Evolutionary conservation across 2,329 filamentous ascomycete genomes (phyloP).

Genomic region (Fusarium cyanostomum): DNA sequence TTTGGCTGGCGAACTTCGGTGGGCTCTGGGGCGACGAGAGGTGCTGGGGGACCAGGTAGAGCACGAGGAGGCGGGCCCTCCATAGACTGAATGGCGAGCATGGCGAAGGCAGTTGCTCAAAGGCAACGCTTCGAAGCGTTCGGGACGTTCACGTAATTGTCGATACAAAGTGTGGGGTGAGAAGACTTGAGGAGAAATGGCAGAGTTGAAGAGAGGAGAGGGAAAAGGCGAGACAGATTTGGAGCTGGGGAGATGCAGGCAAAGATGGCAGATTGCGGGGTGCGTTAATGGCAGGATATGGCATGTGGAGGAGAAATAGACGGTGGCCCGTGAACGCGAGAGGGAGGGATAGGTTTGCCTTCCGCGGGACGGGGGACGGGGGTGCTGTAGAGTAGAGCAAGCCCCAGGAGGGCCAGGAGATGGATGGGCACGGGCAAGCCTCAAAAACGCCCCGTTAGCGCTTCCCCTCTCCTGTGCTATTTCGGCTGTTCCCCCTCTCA

Average conservation of each 20-base stretch:
- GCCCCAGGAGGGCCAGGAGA: conserved; percentile 19
- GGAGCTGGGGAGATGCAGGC: conserved; percentile 43
- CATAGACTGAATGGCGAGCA: conserved; percentile 64
- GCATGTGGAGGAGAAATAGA: conserved; percentile 43
- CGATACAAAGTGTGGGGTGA: conserved; percentile 32
- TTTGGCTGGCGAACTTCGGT: conserved; percentile 66
- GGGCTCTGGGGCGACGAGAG: conserved; percentile 53
- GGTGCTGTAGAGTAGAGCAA: conserved; percentile 17
- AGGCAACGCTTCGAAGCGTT: conserved; percentile 27
- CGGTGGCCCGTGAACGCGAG: conserved; percentile 39
- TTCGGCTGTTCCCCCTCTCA: conserved; percentile 32
- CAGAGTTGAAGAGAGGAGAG: conserved; percentile 33
- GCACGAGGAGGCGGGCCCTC: conserved; percentile 54
- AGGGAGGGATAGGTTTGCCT: conserved; percentile 25
- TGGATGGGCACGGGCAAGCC: conserved; percentile 35
- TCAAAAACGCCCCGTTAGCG: conserved; percentile 36
- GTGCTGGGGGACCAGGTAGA: conserved; percentile 38
- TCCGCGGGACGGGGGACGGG: conserved; percentile 15
- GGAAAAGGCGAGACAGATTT: conserved; percentile 38
- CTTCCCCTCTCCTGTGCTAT: conserved; percentile 38
- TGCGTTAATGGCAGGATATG: conserved; percentile 41
- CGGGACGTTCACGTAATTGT: conserved; percentile 8
- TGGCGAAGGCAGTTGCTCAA: conserved; percentile 46
- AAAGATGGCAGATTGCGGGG: conserved; percentile 41
- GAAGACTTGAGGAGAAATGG: conserved; percentile 26